Evolutionary conservation across 129 eudicot genomes (phyloP), one percentile per base, ranked within the genome.

Genomic region (Gnaphalium uliginosum): DNA sequence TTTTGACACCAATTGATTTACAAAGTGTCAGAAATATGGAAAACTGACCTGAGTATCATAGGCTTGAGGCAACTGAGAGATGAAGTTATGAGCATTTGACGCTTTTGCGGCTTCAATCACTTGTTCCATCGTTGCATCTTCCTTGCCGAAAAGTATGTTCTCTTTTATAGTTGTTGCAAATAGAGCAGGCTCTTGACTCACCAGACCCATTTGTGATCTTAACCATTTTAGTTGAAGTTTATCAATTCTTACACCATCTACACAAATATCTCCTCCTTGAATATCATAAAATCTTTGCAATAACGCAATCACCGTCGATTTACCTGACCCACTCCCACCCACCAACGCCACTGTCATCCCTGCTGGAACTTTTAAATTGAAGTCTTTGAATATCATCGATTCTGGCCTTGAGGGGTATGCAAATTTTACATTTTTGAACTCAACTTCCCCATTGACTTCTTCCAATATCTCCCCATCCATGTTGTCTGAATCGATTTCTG

Each of bases 171-270:
- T 75, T 8, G 99, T 95, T 4, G 97, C 99, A 68, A 91, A 95
- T 5, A 95, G 82, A 15, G 96, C 99, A 4, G 99, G 99, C 73
- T 95, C 99, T 66, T 95, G 99, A 77, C 99, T 95, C 63, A 95
- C 99, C 68, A 91, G 68, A 4, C 99, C 99, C 96, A 95, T 95
- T 74, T 91, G 96, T 0, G 97, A 91, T 75, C 99, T 85, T 33
- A 95, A 37, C 99, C 99, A 95, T 85, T 87, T 95, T 15, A 91
- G 77, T 66, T 89, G 97, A 74, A 95, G 83, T 73, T 84, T 89
- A 75, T 86, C 84, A 17, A 92, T 85, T 0, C 76, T 76, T 41
- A 89, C 91, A 37, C 97, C 97, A 72, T 92, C 97, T 13, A 92
- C 73, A n/a, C 79, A 54, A 27, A 92, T 92, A 41, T 92, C 93